Percentiles rank a stretch among this genome's conserved stretches.
Evolutionary conservation across 768 basidiomycete species (phyloP).

Genomic region (Amanita exitialis): DNA sequence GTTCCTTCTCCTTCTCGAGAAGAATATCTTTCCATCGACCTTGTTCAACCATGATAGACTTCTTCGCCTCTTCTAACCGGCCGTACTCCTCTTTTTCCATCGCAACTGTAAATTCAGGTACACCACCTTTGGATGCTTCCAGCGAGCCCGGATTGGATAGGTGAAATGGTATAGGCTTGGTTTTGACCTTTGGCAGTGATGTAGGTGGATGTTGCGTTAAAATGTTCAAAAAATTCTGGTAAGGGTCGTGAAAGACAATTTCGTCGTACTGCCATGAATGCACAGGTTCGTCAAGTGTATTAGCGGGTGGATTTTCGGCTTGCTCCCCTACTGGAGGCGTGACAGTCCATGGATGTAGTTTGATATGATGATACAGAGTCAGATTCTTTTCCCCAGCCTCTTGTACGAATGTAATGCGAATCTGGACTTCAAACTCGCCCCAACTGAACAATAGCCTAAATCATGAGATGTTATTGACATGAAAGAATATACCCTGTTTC

Average conservation of each 20-base stretch:
- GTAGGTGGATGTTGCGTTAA: conserved; percentile 81
- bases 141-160: conserved; percentile 50
- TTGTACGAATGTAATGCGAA: conserved; percentile 79
- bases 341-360: conserved; percentile 82
- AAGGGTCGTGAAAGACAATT: conserved; percentile 92
- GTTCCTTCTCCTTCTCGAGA: conserved; percentile 76
- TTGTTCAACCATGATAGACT: conserved; percentile 63
- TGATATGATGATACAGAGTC: conserved; percentile 85
- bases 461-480: not conserved
- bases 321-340: conserved; percentile 28
- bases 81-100: conserved; percentile 89
- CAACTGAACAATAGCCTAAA: conserved; percentile 42
- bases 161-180: conserved; percentile 64
- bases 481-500: conserved; percentile 77
- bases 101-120: conserved; percentile 74
- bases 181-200: conserved; percentile 54
- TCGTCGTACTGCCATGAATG: conserved; percentile 99
- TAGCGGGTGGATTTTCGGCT: conserved; percentile 53
- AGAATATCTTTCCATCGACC: conserved; percentile 59
- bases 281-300: conserved; percentile 70
- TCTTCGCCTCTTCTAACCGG: conserved; percentile 67
- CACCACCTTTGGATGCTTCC: conserved; percentile 54
- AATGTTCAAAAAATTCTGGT: conserved; percentile 73
- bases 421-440: conserved; percentile 98
- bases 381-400: conserved; percentile 91